Percentiles rank a stretch among this genome's conserved stretches.
These are phyloP conservation scores for Agrocybe pediades DNA, from an alignment of 768 basidiomycete genomes.

Conservation along the genomic window DNA sequence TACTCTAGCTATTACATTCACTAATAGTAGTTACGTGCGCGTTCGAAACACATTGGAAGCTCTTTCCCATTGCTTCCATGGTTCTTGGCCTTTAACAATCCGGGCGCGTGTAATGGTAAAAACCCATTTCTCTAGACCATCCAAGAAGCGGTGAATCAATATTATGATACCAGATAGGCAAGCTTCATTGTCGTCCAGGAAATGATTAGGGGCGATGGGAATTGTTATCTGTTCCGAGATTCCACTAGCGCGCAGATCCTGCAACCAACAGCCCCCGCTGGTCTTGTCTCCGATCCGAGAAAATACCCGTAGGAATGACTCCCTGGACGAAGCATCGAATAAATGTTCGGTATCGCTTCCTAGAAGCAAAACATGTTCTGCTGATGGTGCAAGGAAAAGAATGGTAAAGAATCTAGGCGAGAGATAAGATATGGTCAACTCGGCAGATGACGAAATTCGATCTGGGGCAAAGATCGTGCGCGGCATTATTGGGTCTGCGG, in stretches of 20 bases:
- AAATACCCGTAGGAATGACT: slow-evolving; percentile 40
- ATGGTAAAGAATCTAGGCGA: slow-evolving; percentile 42
- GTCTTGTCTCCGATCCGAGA: background rate
- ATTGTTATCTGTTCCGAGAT: slow-evolving; percentile 11
- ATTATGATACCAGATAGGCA: slow-evolving; percentile 9
- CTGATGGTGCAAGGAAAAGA: slow-evolving; percentile 39
- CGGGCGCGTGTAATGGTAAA: slow-evolving; percentile 43
- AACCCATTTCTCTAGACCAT: slow-evolving; percentile 37
- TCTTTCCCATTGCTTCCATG: slow-evolving; percentile 54
- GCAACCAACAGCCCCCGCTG: slow-evolving; percentile 10
- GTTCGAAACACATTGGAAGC: slow-evolving; percentile 16
- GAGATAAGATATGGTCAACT: background rate
- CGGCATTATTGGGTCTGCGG: slow-evolving; percentile 35
- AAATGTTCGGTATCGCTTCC: slow-evolving; percentile 38
- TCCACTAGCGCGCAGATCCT: slow-evolving; percentile 10
- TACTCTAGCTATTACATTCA: no score
- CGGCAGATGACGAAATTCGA: background rate
- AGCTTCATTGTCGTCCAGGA: slow-evolving; percentile 18
- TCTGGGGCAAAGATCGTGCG: slow-evolving; percentile 20
- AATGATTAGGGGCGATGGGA: slow-evolving; percentile 17
- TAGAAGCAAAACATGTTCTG: slow-evolving; percentile 42
- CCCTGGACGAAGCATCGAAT: slow-evolving; percentile 36
- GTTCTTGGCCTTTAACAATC: slow-evolving; percentile 53
- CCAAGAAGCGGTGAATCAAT: slow-evolving; percentile 17
- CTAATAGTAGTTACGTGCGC: no score